Evolutionary conservation across 179 eudicot genomes (phyloP).

Genomic region (Dionaea muscipula): DNA sequence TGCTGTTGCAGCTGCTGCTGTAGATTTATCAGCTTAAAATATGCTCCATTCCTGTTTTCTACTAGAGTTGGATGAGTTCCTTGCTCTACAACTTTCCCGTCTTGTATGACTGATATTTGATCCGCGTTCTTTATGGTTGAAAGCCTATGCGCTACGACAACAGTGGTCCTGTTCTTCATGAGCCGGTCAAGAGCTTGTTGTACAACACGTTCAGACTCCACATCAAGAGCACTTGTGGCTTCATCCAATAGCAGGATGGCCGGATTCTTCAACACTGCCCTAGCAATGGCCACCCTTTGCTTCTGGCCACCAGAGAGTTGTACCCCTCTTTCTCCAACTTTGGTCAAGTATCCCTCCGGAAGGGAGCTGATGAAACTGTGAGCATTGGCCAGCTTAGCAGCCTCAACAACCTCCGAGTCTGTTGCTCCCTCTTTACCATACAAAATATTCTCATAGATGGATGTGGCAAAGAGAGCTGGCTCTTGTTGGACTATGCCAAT

Average conservation of each 20-base stretch:
- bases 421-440: conserved; percentile 92
- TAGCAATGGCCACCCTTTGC: conserved; percentile 91
- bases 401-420: conserved; percentile 74
- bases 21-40: conserved; percentile 63
- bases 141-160: conserved; percentile 80
- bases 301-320: conserved; percentile 95
- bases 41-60: conserved; percentile 61
- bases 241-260: conserved; percentile 72
- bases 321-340: conserved; percentile 85
- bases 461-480: conserved; percentile 83
- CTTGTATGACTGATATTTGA: conserved; percentile 75
- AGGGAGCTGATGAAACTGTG: conserved; percentile 79
- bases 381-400: conserved; percentile 84
- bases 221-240: conserved; percentile 84
- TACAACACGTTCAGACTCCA: conserved; percentile 79
- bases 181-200: conserved; percentile 75
- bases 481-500: conserved; percentile 94
- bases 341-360: conserved; percentile 86
- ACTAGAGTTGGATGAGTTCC: conserved; percentile 70
- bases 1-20: conserved; percentile 58
- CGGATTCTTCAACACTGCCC: conserved; percentile 80
- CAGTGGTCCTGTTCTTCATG: conserved; percentile 75
- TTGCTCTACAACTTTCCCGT: conserved; percentile 72
- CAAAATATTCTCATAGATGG: conserved; percentile 79
- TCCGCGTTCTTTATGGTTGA: conserved; percentile 81